Evolutionary conservation across 495 filamentous ascomycete species (phyloP), one percentile per base, ranked within the genome.

Genomic region (Penicillium nucicola): DNA sequence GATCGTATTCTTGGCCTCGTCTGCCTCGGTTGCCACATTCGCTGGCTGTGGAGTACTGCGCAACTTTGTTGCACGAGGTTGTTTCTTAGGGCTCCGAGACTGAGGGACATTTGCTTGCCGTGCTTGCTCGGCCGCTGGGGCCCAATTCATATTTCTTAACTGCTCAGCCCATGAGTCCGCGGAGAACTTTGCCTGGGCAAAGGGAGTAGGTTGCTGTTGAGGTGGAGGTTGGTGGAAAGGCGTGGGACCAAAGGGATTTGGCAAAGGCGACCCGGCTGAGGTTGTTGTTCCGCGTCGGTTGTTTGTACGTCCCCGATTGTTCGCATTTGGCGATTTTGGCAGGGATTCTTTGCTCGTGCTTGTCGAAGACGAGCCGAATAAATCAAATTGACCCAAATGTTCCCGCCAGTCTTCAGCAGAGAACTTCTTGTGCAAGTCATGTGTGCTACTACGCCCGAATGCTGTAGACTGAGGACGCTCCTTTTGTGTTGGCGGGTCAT

Each of bases 381-480:
- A 80, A 30, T 80, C 78, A 18, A 71, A 60, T 2, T 49, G 42
- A 11, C 71, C 67, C 35, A 87, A 79, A 49, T 75, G 81, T 18
- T 75, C 78, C 33, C 72, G 65, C 82, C 82, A 86, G 28, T 82
- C 77, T 19, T 74, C 69, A 0, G 83, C 77, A 10, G 79, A 81
- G 60, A 88, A 89, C 40, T 78, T 84, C 25, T 85, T 90, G 57
- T 88, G 88, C 66, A 96, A 85, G 53, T 84, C 83, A 57, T 90
- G 87, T 28, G 84, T 75, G 60, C 84, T 90, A 40, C 75, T 78
- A 43, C 79, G 82, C 22, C 59, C 69, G 22, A 62, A 67, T 15
- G 53, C 42, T 10, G 57, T 40, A 43, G 57, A 55, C 17, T 55
- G 35, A 19, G 53, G 43, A 1, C 35, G 33, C 7, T 42, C 11